phyloP scores from a whole-genome alignment of 106 monocot species.

The Alisma plantagoaquatica region DNA sequence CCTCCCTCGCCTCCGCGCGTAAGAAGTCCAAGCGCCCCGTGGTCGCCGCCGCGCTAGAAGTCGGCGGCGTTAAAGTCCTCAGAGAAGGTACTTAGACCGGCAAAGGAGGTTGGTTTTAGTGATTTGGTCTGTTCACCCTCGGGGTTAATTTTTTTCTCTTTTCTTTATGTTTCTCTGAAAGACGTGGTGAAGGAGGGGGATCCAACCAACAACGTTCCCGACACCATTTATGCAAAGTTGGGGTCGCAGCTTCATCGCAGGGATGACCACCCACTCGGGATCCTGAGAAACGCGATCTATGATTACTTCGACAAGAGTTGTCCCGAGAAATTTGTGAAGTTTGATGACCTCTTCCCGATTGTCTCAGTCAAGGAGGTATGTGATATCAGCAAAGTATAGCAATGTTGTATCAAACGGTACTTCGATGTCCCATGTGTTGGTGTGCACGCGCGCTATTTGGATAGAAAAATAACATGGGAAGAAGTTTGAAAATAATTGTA shows the following conservation, averaged over 20 bases:
- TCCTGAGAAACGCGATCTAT: constrained; percentile 80
- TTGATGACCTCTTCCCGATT: constrained; percentile 87
- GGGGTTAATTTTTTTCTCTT: not conserved
- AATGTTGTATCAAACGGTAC: too few relatives aligned
- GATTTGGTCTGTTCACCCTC: not conserved
- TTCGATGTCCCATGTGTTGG: too few relatives aligned
- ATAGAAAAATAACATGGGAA: too few relatives aligned
- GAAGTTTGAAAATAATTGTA: too few relatives aligned
- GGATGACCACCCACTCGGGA: constrained; percentile 81
- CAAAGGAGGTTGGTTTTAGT: not conserved
- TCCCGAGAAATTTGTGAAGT: constrained; percentile 52
- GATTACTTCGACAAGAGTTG: constrained; percentile 70
- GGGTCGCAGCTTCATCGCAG: constrained; percentile 90
- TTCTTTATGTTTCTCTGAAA: constrained; percentile 3
- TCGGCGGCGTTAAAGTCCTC: constrained; percentile 71
- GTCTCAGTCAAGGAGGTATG: constrained; percentile 69
- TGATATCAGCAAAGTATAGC: too few relatives aligned
- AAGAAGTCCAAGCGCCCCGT: constrained; percentile 23
- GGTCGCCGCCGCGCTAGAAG: constrained; percentile 41
- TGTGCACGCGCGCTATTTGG: too few relatives aligned
- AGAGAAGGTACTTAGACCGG: constrained; percentile 38
- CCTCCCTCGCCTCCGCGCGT: constrained; percentile 3
- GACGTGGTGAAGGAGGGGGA: constrained; percentile 91
- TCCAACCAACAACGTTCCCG: constrained; percentile 88
- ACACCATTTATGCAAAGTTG: constrained; percentile 71